Percentiles rank a stretch among this genome's conserved stretches.
These are phyloP conservation scores for Hypoxylon sp. DNA, from an alignment of 2,329 filamentous ascomycete genomes.

Conservation along the genomic window DNA sequence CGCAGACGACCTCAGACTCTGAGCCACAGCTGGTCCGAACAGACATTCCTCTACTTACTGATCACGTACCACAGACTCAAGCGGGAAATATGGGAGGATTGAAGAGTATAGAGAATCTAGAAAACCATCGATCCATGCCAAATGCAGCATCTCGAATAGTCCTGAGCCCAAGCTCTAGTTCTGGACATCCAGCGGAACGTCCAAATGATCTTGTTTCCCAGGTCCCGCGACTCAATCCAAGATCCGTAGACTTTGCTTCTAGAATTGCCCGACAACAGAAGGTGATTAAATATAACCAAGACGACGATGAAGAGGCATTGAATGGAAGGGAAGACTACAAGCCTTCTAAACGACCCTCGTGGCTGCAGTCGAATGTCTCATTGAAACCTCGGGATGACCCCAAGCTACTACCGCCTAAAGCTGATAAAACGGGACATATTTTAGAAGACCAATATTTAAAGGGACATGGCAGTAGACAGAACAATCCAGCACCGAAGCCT, in stretches of 20 bases:
- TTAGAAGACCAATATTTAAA: neutral
- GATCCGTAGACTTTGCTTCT: constrained; percentile 32
- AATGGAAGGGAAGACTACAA: neutral
- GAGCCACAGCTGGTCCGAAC: constrained; percentile 7
- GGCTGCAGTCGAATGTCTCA: constrained; percentile 1
- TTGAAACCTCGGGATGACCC: neutral
- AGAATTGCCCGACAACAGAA: constrained; percentile 24
- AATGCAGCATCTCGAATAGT: constrained; percentile 10
- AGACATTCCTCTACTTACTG: neutral
- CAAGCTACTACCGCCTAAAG: neutral
- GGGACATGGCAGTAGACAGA: neutral
- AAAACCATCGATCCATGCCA: neutral
- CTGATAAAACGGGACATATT: neutral
- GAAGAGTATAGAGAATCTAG: neutral
- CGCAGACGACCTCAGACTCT: constrained; percentile 2
- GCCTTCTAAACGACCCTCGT: neutral
- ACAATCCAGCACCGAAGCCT: neutral
- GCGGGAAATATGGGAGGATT: neutral
- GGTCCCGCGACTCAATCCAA: constrained; percentile 27
- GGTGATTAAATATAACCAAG: neutral
- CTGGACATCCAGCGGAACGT: neutral
- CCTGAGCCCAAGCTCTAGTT: constrained; percentile 22
- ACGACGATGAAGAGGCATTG: neutral
- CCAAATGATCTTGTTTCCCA: constrained; percentile 3
- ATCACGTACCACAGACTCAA: neutral